Conservation (phyloP, 2,329 filamentous ascomycete genomes). For the Botrytis fragariae region DNA sequence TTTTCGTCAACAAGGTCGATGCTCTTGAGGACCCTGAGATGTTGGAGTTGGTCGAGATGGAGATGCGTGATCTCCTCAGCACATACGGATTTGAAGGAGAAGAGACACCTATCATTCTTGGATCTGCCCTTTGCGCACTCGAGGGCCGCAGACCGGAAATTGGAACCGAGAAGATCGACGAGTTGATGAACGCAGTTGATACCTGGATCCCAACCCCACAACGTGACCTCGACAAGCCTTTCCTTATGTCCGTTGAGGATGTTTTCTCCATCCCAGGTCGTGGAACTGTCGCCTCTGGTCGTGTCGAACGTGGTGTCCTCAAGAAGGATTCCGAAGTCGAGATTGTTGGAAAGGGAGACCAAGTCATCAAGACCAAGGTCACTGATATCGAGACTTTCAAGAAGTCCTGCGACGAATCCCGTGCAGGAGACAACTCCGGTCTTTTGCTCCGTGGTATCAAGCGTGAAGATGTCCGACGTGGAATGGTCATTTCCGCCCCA, state of each 20-base stretch:
- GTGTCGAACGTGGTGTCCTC: conserved; percentile 91
- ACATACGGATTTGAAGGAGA: conserved; percentile 98
- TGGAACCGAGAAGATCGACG: conserved; percentile 82
- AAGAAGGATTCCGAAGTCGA: conserved; percentile 96
- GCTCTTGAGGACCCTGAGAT: conserved; percentile 97
- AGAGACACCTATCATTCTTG: conserved; percentile 94
- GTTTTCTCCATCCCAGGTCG: conserved; percentile 88
- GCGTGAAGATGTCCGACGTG: conserved; percentile 89
- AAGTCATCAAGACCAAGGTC: conserved; percentile 95
- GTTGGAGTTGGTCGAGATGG: conserved; percentile 99
- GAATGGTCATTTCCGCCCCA: conserved; percentile 89
- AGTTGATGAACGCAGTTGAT: conserved; percentile 87
- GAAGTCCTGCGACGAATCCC: conserved; percentile 96
- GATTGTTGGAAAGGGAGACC: conserved; percentile 80
- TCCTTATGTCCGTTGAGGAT: conserved; percentile 97
- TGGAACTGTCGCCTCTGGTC: conserved; percentile 94
- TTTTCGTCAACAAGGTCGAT: conserved; percentile 99
- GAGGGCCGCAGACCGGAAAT: conserved; percentile 86
- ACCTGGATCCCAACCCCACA: conserved; percentile 93
- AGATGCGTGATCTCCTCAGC: conserved; percentile 95
- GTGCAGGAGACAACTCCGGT: conserved; percentile 96
- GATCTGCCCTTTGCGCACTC: conserved; percentile 91
- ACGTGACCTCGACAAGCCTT: conserved; percentile 95
- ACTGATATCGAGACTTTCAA: conserved; percentile 99
- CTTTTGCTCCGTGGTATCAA: conserved; percentile 93